Evolutionary conservation across 176 grass and related monocot species (phyloP).

Genomic region (Miscanthus lutarioriparius): DNA sequence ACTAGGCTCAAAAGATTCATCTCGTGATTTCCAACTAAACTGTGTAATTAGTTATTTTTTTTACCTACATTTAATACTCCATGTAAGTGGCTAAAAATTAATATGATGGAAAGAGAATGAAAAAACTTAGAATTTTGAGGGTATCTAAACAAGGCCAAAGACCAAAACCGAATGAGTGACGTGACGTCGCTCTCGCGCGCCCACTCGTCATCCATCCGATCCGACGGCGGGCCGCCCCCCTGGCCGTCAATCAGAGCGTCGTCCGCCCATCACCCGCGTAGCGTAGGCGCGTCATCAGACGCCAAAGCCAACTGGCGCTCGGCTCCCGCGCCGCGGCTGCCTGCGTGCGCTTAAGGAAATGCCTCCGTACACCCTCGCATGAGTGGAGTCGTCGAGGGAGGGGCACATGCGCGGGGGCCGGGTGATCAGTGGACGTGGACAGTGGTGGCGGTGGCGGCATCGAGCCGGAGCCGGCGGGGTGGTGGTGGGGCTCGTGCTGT

Average conservation of each 20-base stretch:
- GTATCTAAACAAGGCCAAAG: too few species aligned
- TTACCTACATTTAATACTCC: too few species aligned
- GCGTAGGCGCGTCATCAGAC: background rate
- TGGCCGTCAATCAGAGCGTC: background rate
- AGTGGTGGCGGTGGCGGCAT: background rate
- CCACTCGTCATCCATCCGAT: background rate
- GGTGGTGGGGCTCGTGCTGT: constrained; percentile 35
- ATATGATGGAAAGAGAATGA: too few species aligned
- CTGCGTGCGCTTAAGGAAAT: background rate
- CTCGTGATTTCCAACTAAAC: too few species aligned
- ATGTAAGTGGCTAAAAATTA: too few species aligned
- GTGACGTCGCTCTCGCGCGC: background rate
- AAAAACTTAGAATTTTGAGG: too few species aligned
- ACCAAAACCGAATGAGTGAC: too few species aligned
- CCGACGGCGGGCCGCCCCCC: background rate
- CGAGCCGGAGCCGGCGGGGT: background rate
- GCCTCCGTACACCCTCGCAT: background rate
- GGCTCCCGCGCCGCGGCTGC: background rate
- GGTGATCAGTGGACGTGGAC: background rate
- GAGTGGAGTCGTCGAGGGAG: background rate
- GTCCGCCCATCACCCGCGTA: background rate
- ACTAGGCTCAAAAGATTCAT: too few species aligned
- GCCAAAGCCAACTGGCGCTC: background rate
- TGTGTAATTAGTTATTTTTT: too few species aligned
- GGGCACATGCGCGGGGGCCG: constrained; percentile 27